phyloP scores from a whole-genome alignment of 257 asterid genomes.

The Coffea canephora region DNA sequence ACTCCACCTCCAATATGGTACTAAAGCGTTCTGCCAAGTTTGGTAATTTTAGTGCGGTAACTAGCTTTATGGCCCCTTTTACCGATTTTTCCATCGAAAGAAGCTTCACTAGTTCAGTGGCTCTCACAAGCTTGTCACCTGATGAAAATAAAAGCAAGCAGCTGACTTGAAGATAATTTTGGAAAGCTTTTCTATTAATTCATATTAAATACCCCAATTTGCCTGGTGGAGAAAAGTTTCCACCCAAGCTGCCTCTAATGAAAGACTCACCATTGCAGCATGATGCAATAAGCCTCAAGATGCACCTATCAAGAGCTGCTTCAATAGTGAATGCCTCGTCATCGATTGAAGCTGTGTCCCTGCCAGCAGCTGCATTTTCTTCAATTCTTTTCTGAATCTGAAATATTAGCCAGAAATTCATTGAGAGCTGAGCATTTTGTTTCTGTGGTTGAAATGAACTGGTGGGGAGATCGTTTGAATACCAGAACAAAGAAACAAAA shows the following conservation, averaged over 20 bases:
- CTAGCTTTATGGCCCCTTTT: conserved; percentile 92
- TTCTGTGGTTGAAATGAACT: neutral
- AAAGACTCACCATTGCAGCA: conserved; percentile 73
- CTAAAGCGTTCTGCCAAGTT: conserved; percentile 92
- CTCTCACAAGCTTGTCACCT: conserved; percentile 95
- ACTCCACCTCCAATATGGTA: conserved; percentile 73
- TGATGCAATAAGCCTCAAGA: conserved; percentile 88
- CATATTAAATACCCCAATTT: neutral
- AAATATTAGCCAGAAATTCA: neutral
- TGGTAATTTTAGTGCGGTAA: conserved; percentile 82
- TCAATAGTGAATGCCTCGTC: conserved; percentile 86
- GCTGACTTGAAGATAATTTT: neutral
- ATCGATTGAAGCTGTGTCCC: conserved; percentile 61
- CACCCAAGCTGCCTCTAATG: neutral
- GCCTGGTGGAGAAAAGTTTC: neutral
- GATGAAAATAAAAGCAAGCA: conserved; percentile 17
- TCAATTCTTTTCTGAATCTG: conserved; percentile 78
- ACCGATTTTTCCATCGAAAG: conserved; percentile 80
- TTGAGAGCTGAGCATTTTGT: conserved; percentile 4
- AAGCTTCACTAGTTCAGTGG: conserved; percentile 87
- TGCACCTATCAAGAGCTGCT: conserved; percentile 81
- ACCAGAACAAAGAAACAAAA: neutral
- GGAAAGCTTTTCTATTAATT: neutral
- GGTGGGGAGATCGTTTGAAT: neutral
- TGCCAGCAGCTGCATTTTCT: conserved; percentile 60